phyloP scores from a whole-genome alignment of 768 basidiomycete species.

The Rickenella mellea region DNA sequence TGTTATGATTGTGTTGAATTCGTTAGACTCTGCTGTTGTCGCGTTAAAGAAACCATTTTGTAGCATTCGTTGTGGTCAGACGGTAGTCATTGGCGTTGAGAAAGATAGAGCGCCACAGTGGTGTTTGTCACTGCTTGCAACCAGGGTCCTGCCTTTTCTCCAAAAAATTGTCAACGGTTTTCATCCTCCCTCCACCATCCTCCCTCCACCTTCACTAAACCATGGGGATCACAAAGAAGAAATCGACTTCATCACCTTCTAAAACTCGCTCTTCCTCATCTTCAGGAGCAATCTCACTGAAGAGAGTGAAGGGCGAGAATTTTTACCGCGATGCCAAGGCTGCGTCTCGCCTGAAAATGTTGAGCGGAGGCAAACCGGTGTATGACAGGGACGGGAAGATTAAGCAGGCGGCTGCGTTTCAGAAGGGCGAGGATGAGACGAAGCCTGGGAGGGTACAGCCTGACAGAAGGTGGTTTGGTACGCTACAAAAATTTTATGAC shows the following conservation, averaged over 20 bases:
- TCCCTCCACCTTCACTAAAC: background rate
- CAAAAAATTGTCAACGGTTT: too few relatives aligned
- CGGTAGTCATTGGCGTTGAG: too few relatives aligned
- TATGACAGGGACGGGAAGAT: conserved; percentile 90
- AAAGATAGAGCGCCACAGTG: too few relatives aligned
- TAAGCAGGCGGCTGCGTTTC: conserved; percentile 87
- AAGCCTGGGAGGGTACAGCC: conserved; percentile 88
- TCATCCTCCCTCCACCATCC: background rate
- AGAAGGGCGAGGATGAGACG: conserved; percentile 89
- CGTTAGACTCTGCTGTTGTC: too few relatives aligned
- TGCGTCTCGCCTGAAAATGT: conserved; percentile 79
- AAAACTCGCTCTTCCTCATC: conserved; percentile 30
- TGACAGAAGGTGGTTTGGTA: conserved; percentile 96
- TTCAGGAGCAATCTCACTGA: conserved; percentile 44
- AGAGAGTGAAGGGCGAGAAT: conserved; percentile 86
- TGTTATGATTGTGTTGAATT: too few relatives aligned
- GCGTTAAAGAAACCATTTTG: too few relatives aligned
- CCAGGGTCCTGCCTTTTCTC: too few relatives aligned
- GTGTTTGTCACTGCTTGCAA: too few relatives aligned
- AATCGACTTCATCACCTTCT: conserved; percentile 16
- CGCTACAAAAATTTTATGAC: too few relatives aligned
- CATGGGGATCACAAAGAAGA: conserved; percentile 25
- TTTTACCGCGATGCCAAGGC: conserved; percentile 97
- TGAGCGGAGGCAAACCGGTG: conserved; percentile 85
- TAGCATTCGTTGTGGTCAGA: too few relatives aligned